A percentile compares a stretch with the other conserved stretches of the same genome.
phyloP scores from a whole-genome alignment of 108 stramenopile genomes.

The Conticribra weissflogii region DNA sequence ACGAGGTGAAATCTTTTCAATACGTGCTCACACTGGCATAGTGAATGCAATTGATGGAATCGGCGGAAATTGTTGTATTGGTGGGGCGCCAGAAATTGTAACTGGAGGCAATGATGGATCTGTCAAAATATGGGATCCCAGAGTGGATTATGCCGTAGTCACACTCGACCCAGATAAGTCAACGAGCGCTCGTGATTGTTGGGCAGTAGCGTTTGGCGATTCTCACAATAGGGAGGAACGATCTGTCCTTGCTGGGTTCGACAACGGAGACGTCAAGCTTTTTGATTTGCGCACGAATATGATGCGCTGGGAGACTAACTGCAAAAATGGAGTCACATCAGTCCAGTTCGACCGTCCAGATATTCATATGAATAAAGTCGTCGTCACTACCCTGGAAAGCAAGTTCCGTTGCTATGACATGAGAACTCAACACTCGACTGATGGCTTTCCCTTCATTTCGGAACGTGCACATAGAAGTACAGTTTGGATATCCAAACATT shows the following conservation, averaged over 20 bases:
- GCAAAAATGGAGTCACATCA: conserved; percentile 84
- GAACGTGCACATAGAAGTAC: conserved; percentile 84
- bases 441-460: conserved; percentile 73
- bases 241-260: conserved; percentile 82
- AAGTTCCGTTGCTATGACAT: conserved; percentile 84
- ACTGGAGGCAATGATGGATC: conserved; percentile 90
- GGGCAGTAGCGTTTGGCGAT: conserved; percentile 89
- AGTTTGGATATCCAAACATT: conserved; percentile 75
- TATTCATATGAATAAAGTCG: conserved; percentile 92
- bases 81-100: conserved; percentile 86
- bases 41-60: conserved; percentile 86
- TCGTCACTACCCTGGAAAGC: conserved; percentile 86
- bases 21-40: conserved; percentile 66
- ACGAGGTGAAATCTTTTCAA: conserved; percentile 47
- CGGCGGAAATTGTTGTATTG: conserved; percentile 66
- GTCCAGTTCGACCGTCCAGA: conserved; percentile 87
- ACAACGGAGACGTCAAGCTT: conserved; percentile 92
- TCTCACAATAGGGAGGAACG: conserved; percentile 83
- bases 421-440: conserved; percentile 72
- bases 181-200: conserved; percentile 79
- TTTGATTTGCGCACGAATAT: conserved; percentile 75
- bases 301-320: conserved; percentile 87
- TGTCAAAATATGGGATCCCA: conserved; percentile 85
- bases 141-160: conserved; percentile 69
- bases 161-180: conserved; percentile 71